Evolutionary conservation across 2,329 filamentous ascomycete species (phyloP).

Genomic region (Scytalidium sp.): DNA sequence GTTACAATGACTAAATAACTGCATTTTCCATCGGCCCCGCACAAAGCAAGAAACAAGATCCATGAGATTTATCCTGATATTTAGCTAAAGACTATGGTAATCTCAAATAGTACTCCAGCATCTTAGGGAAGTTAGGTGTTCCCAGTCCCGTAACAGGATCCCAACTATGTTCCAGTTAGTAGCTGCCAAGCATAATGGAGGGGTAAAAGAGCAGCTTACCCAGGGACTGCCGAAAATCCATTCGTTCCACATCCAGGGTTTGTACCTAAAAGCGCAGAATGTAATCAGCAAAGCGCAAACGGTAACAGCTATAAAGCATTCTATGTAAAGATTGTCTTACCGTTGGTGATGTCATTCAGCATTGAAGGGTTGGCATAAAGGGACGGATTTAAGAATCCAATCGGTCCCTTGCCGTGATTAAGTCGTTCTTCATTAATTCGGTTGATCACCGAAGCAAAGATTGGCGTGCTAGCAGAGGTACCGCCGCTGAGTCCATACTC

Average conservation of each 20-base stretch:
- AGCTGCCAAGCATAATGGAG: not conserved
- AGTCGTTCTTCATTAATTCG: constrained; percentile 49
- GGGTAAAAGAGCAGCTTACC: constrained; percentile 6
- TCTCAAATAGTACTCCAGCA: constrained; percentile 23
- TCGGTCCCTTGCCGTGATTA: constrained; percentile 39
- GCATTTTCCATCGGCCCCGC: no score
- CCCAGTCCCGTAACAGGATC: constrained; percentile 30
- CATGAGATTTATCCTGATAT: no score
- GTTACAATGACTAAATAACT: no score
- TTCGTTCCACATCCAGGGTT: constrained; percentile 26
- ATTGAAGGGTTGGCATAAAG: constrained; percentile 41
- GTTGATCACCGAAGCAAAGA: constrained; percentile 45
- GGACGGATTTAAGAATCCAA: constrained; percentile 51
- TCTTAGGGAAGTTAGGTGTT: constrained; percentile 24
- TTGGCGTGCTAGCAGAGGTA: constrained; percentile 47
- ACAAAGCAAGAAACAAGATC: no score
- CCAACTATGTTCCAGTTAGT: constrained; percentile 22
- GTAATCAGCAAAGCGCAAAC: constrained; percentile 5
- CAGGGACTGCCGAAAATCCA: constrained; percentile 25
- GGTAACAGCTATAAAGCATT: no score
- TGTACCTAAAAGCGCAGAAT: constrained; percentile 20
- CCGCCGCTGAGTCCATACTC: constrained; percentile 33
- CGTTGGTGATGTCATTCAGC: constrained; percentile 30
- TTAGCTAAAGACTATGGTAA: no score
- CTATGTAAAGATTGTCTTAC: no score